Conservation (phyloP, 768 basidiomycete genomes). For the Fomitopsis pulvina region DNA sequence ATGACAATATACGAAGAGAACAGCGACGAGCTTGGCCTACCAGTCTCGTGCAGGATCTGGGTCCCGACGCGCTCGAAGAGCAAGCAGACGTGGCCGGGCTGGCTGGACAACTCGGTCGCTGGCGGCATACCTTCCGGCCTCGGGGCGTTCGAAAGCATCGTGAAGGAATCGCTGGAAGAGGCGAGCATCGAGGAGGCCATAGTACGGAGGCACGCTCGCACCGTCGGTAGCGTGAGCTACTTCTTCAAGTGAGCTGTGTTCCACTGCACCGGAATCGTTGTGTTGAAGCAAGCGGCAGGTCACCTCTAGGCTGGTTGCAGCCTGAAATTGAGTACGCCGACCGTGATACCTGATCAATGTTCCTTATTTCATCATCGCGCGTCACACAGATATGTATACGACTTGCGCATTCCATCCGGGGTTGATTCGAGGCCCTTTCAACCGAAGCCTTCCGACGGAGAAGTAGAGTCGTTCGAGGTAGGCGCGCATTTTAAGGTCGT, state of each 20-base stretch:
- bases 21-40: constrained; percentile 27
- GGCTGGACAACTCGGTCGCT: constrained; percentile 85
- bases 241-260: constrained; percentile 61
- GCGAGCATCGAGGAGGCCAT: constrained; percentile 71
- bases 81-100: constrained; percentile 89
- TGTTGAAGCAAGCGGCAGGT: constrained; percentile 30
- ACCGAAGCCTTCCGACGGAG: constrained; percentile 80
- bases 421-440: constrained; percentile 42
- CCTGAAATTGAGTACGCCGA: constrained; percentile 73
- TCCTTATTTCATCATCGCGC: too few species aligned
- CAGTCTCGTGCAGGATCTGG: constrained; percentile 56
- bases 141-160: constrained; percentile 60
- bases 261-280: not conserved
- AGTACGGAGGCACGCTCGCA: constrained; percentile 49
- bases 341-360: not conserved
- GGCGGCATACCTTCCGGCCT: constrained; percentile 88
- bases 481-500: not conserved
- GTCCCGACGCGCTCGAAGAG: constrained; percentile 78
- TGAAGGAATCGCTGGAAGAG: constrained; percentile 94
- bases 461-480: constrained; percentile 94
- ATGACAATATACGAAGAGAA: constrained; percentile 65
- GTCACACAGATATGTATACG: constrained; percentile 86
- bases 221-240: constrained; percentile 74
- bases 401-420: constrained; percentile 60
- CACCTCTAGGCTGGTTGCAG: constrained; percentile 70